Conservation (phyloP, 2,329 filamentous ascomycete genomes). For the Bipolaris sorokiniana region DNA sequence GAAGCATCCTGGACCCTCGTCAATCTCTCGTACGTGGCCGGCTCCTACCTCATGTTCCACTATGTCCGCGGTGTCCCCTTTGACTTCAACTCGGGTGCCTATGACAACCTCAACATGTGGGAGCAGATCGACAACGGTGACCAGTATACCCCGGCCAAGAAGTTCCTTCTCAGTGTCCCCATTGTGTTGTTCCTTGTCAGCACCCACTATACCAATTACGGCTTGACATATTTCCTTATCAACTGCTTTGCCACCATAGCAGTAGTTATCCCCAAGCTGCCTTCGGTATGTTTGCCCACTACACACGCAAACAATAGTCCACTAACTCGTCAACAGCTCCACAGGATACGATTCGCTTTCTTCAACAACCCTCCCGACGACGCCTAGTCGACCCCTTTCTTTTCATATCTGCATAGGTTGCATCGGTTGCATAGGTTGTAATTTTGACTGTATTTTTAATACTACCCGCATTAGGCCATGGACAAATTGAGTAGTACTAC, state of each 20-base stretch:
- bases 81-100: slow-evolving; percentile 97
- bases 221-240: slow-evolving; percentile 94
- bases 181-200: slow-evolving; percentile 94
- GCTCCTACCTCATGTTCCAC: slow-evolving; percentile 99
- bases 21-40: slow-evolving; percentile 99
- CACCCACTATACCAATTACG: slow-evolving; percentile 99
- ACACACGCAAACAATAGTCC: background rate
- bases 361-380: slow-evolving; percentile 50
- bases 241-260: slow-evolving; percentile 92
- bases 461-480: slow-evolving; percentile 27
- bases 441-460: slow-evolving; percentile 47
- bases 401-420: slow-evolving; percentile 26
- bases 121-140: slow-evolving; percentile 99
- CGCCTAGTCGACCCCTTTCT: slow-evolving; percentile 25
- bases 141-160: slow-evolving; percentile 98
- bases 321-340: slow-evolving; percentile 36
- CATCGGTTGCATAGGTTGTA: slow-evolving; percentile 35
- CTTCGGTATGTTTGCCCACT: slow-evolving; percentile 71
- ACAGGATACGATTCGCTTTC: slow-evolving; percentile 49
- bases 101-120: slow-evolving; percentile 99
- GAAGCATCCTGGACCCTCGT: slow-evolving; percentile 98
- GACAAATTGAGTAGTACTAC: slow-evolving; percentile 40
- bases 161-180: slow-evolving; percentile 93
- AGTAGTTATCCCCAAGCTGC: slow-evolving; percentile 95
- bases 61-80: slow-evolving; percentile 97